Evolutionary conservation across 768 basidiomycete species (phyloP).

Genomic region (Asterophora lycoperdoides): DNA sequence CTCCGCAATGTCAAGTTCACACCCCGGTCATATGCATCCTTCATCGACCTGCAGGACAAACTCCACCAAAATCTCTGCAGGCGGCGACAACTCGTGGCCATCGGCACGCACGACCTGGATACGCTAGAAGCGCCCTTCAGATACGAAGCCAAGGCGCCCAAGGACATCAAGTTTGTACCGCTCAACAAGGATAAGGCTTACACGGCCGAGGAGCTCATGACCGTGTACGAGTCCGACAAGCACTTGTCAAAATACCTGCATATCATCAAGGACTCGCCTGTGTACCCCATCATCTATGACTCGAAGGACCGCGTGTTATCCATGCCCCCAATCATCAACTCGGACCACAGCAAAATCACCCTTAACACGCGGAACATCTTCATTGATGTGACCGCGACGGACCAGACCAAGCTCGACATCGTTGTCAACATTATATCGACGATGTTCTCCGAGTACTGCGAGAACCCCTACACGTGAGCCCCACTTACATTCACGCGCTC

Average conservation of each 20-base stretch:
- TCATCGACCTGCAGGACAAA: slow-evolving; percentile 99
- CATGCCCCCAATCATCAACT: slow-evolving; percentile 99
- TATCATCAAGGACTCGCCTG: slow-evolving; percentile 92
- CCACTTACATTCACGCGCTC: background rate
- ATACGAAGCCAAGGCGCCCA: slow-evolving; percentile 77
- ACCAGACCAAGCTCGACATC: slow-evolving; percentile 93
- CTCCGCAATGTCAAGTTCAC: slow-evolving; percentile 90
- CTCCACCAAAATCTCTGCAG: slow-evolving; percentile 95
- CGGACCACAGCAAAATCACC: slow-evolving; percentile 95
- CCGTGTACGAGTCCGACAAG: slow-evolving; percentile 91
- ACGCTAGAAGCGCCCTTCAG: slow-evolving; percentile 84
- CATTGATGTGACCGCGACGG: slow-evolving; percentile 95
- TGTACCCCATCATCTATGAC: slow-evolving; percentile 98
- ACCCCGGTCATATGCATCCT: slow-evolving; percentile 84
- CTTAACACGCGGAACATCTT: slow-evolving; percentile 92
- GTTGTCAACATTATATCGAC: slow-evolving; percentile 91
- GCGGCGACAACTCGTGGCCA: slow-evolving; percentile 85
- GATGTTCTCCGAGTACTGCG: slow-evolving; percentile 99
- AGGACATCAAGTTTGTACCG: slow-evolving; percentile 88
- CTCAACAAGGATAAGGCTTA: slow-evolving; percentile 75
- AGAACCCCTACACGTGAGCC: slow-evolving; percentile 85
- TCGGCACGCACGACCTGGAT: slow-evolving; percentile 97
- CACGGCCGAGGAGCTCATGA: slow-evolving; percentile 90
- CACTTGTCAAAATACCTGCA: slow-evolving; percentile 85
- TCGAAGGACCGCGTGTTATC: slow-evolving; percentile 81